These are phyloP conservation scores for Lactarius hatsudake DNA, from an alignment of 768 basidiomycete species.

Conservation along the genomic window DNA sequence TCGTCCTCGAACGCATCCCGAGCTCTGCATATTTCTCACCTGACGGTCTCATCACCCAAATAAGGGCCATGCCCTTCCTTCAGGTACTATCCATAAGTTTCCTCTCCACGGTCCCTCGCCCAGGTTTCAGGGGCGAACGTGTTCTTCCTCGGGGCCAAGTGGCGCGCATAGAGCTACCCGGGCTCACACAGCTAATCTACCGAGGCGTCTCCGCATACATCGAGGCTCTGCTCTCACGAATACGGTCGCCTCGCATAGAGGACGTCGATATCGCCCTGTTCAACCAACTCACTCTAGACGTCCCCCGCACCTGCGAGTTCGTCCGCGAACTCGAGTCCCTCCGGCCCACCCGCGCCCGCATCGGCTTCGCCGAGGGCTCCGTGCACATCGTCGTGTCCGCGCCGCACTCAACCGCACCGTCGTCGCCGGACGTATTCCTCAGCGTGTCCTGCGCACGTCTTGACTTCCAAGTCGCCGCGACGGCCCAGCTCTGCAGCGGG, in stretches of 20 bases:
- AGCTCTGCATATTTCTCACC: conserved; percentile 15
- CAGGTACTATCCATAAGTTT: conserved; percentile 12
- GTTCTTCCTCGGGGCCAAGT: neutral
- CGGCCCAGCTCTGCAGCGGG: conserved; percentile 7
- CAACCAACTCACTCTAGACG: conserved; percentile 12
- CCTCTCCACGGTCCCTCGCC: conserved; percentile 16
- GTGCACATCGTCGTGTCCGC: neutral
- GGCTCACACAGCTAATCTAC: conserved; percentile 15
- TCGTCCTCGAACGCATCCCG: conserved; percentile 22
- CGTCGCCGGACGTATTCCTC: conserved; percentile 5
- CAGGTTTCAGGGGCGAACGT: conserved; percentile 7
- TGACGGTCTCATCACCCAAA: conserved; percentile 3
- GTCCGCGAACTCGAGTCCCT: neutral
- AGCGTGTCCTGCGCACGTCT: conserved; percentile 6
- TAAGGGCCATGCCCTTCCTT: conserved; percentile 14
- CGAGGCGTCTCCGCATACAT: conserved; percentile 14
- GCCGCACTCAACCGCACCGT: neutral
- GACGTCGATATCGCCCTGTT: conserved; percentile 16
- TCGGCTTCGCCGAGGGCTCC: conserved; percentile 12
- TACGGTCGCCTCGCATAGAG: conserved; percentile 8
- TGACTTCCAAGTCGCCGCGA: conserved; percentile 18
- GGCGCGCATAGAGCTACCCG: conserved; percentile 8
- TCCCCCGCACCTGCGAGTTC: conserved; percentile 10
- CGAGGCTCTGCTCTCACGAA: conserved; percentile 15
- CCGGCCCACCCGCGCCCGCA: neutral